Evolutionary conservation across 2,329 filamentous ascomycete genomes (phyloP).

Genomic region (Colletotrichum eleusines): DNA sequence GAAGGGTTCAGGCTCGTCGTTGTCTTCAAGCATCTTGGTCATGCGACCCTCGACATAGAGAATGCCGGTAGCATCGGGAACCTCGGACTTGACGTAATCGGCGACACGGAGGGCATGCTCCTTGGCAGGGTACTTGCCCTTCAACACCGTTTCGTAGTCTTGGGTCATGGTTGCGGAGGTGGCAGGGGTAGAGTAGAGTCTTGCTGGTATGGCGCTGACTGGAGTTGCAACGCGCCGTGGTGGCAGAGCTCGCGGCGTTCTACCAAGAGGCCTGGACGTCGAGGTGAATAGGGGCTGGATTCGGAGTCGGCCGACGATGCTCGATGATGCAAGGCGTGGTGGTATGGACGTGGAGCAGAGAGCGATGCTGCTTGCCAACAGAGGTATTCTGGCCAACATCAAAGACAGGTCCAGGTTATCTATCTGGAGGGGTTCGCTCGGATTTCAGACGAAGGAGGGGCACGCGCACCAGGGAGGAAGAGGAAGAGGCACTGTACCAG

Average conservation of each 20-base stretch:
- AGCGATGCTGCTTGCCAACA: constrained; percentile 15
- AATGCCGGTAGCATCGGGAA: constrained; percentile 74
- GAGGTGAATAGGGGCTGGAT: constrained; percentile 1
- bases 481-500: constrained; percentile 16
- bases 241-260: not conserved
- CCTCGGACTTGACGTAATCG: constrained; percentile 77
- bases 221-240: constrained; percentile 4
- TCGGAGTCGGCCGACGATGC: constrained; percentile 12
- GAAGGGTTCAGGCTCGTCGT: constrained; percentile 85
- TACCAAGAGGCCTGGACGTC: constrained; percentile 21
- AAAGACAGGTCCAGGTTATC: constrained; percentile 1
- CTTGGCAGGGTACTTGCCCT: constrained; percentile 84
- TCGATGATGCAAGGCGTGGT: not conserved
- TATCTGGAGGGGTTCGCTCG: constrained; percentile 16
- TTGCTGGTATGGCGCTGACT: not conserved
- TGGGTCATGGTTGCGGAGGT: constrained; percentile 23
- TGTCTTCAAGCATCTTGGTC: constrained; percentile 87
- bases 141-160: constrained; percentile 65
- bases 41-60: constrained; percentile 91
- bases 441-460: constrained; percentile 36
- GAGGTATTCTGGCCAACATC: constrained; percentile 38
- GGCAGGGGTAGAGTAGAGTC: constrained; percentile 18
- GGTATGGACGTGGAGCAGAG: constrained; percentile 3
- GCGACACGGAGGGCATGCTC: constrained; percentile 87
- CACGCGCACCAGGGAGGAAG: constrained; percentile 4